Percentiles rank a stretch among this genome's conserved stretches.
These are phyloP conservation scores for Jacaranda mimosifolia DNA, from an alignment of 257 asterid species.

Conservation along the genomic window DNA sequence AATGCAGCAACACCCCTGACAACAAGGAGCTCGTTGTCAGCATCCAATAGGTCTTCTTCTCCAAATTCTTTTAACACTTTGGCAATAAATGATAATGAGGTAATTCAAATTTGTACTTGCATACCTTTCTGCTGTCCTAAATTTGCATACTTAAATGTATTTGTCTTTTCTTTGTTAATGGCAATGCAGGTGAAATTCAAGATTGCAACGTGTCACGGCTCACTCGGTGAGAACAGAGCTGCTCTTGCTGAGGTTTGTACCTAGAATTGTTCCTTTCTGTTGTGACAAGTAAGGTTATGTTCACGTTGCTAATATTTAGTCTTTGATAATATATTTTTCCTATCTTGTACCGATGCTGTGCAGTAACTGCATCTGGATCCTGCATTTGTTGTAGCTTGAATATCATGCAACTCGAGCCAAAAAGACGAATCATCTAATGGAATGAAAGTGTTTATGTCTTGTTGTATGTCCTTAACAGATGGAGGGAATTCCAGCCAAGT, in stretches of 20 bases:
- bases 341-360: conserved; percentile 14
- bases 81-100: conserved; percentile 88
- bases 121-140: conserved; percentile 17
- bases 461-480: conserved; percentile 54
- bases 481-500: conserved; percentile 95
- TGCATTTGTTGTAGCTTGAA: conserved; percentile 15
- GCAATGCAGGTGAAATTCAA: conserved; percentile 81
- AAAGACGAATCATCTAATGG: neutral
- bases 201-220: conserved; percentile 77
- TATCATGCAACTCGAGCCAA: conserved; percentile 20
- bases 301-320: conserved; percentile 1
- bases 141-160: conserved; percentile 6
- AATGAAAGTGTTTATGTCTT: conserved; percentile 4
- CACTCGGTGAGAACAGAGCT: conserved; percentile 76
- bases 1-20: conserved; percentile 55
- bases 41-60: conserved; percentile 78
- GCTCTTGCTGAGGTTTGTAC: conserved; percentile 84
- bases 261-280: conserved; percentile 30
- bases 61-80: conserved; percentile 74
- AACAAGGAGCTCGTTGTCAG: conserved; percentile 69
- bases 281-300: conserved; percentile 27
- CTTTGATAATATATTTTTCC: conserved; percentile 8
- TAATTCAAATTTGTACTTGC: conserved; percentile 34
- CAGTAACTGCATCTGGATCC: conserved; percentile 21
- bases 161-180: conserved; percentile 29